phyloP scores from a whole-genome alignment of 306 rosid genomes.

The Quercus mongolica region DNA sequence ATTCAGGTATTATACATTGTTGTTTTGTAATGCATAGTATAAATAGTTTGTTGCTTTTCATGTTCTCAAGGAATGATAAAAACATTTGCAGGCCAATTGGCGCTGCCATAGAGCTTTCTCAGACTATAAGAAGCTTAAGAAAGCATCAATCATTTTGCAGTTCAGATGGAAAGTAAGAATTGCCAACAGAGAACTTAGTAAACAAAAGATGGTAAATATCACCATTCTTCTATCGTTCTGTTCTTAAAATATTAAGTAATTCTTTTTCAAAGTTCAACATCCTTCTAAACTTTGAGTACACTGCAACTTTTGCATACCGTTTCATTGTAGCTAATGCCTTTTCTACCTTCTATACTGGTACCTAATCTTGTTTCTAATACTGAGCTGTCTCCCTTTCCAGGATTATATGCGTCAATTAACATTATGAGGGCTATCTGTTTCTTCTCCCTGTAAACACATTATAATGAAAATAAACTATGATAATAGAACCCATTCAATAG shows the following conservation, averaged over 20 bases:
- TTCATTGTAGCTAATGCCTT: not conserved
- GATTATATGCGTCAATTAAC: not conserved
- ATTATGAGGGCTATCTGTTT: not conserved
- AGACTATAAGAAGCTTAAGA: conserved; percentile 44
- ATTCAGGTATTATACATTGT: conserved; percentile 53
- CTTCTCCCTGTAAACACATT: not conserved
- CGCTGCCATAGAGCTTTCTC: conserved; percentile 40
- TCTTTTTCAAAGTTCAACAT: not conserved
- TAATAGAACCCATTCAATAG: not conserved
- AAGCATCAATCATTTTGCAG: conserved; percentile 31
- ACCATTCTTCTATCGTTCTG: not conserved
- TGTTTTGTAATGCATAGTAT: conserved; percentile 14
- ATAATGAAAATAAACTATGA: not conserved
- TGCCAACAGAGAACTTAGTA: conserved; percentile 23
- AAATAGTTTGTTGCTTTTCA: conserved; percentile 5
- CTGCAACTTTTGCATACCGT: not conserved
- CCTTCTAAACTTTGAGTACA: not conserved
- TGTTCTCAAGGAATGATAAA: conserved; percentile 23
- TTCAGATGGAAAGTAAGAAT: conserved; percentile 24
- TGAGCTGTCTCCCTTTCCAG: not conserved
- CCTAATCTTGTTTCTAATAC: not conserved
- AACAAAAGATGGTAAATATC: conserved; percentile 31
- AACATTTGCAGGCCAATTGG: conserved; percentile 43
- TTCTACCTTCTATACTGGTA: not conserved
- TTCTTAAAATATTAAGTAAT: conserved; percentile 7